Conservation (phyloP, 306 rosid species). For the Fagus sylvatica region DNA sequence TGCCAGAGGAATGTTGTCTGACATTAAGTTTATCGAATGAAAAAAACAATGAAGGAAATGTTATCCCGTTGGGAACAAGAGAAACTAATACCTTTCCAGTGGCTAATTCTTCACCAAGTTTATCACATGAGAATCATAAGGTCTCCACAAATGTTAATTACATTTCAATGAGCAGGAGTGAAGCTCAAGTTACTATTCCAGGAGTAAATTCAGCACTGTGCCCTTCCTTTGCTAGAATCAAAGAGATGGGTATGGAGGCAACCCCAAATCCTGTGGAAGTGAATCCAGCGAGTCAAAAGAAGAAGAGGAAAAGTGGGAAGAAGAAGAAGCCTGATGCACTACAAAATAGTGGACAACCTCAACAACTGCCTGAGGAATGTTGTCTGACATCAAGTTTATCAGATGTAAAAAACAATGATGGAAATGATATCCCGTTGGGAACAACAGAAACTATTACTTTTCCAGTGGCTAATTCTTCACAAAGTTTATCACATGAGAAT, state of each 20-base stretch:
- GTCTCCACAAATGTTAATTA: no score
- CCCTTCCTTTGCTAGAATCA: conserved; percentile 17
- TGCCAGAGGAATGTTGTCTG: background rate
- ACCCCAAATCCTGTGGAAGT: conserved; percentile 3
- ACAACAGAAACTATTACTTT: background rate
- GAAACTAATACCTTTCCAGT: no score
- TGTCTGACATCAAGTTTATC: conserved; percentile 15
- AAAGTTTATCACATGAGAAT: conserved; percentile 6
- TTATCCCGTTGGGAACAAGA: no score
- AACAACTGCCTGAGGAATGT: conserved; percentile 26
- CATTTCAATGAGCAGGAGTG: no score
- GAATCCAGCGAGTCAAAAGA: conserved; percentile 18
- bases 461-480: background rate
- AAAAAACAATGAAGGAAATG: no score
- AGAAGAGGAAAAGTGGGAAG: conserved; percentile 19
- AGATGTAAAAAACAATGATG: conserved; percentile 10
- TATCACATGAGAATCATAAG: no score
- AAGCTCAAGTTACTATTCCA: no score
- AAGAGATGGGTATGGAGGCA: conserved; percentile 15
- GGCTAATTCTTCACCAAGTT: no score
- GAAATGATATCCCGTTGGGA: conserved; percentile 14
- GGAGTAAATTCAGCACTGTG: conserved; percentile 15
- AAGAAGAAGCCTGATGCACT: conserved; percentile 21
- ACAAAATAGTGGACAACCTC: conserved; percentile 18
- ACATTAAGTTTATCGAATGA: no score